phyloP scores from a whole-genome alignment of 345 rosid species.

The Corchorus olitorius region DNA sequence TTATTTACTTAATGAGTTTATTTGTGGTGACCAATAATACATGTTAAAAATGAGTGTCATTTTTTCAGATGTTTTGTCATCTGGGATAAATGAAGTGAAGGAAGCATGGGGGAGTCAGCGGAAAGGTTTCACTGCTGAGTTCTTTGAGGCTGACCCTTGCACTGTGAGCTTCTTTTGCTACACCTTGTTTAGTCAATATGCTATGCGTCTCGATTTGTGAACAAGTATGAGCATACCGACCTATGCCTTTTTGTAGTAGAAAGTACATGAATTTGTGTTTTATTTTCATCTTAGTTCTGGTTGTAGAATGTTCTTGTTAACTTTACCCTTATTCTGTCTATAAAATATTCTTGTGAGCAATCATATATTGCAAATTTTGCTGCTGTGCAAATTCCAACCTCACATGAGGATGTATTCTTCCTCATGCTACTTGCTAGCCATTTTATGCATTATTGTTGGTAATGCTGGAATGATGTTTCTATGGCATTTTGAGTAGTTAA shows the following conservation, averaged over 20 bases:
- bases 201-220: background rate
- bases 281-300: background rate
- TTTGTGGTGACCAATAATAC: background rate
- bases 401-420: background rate
- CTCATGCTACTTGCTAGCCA: background rate
- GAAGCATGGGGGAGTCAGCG: slow-evolving; percentile 83
- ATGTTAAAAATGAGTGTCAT: slow-evolving; percentile 4
- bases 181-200: background rate
- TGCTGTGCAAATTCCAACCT: background rate
- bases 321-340: background rate
- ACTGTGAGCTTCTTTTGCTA: slow-evolving; percentile 36
- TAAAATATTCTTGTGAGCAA: background rate
- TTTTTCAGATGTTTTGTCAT: slow-evolving; percentile 51
- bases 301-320: background rate
- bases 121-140: slow-evolving; percentile 67
- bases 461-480: slow-evolving; percentile 1
- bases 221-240: background rate
- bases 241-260: background rate
- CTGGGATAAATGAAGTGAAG: slow-evolving; percentile 59
- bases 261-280: background rate
- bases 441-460: background rate
- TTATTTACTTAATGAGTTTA: too few species aligned
- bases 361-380: background rate
- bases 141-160: slow-evolving; percentile 86
- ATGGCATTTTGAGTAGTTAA: background rate